phyloP scores from a whole-genome alignment of 805 yeast genomes.

The Saturnispora saitoi region DNA sequence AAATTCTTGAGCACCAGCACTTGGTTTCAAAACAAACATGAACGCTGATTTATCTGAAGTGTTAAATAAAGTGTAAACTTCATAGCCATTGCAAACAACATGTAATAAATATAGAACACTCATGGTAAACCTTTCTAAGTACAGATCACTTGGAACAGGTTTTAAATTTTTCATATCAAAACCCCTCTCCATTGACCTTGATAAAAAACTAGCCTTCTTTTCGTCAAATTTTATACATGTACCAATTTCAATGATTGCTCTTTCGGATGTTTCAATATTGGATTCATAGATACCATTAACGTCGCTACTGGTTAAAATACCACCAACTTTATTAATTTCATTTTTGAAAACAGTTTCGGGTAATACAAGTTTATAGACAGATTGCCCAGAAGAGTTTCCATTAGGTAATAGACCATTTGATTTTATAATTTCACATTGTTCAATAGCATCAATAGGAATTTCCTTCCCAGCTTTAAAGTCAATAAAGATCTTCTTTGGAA shows the following conservation, averaged over 20 bases:
- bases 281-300: slow-evolving; percentile 72
- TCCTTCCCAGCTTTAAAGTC: slow-evolving; percentile 42
- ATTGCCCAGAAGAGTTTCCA: slow-evolving; percentile 43
- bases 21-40: slow-evolving; percentile 60
- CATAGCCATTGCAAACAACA: slow-evolving; percentile 63
- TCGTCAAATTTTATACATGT: slow-evolving; percentile 62
- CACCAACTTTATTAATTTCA: slow-evolving; percentile 48
- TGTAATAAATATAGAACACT: slow-evolving; percentile 62
- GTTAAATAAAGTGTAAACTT: slow-evolving; percentile 58
- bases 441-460: slow-evolving; percentile 27
- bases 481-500: slow-evolving; percentile 69
- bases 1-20: slow-evolving; percentile 54
- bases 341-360: slow-evolving; percentile 53
- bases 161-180: slow-evolving; percentile 56
- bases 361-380: slow-evolving; percentile 55
- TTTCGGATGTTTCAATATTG: slow-evolving; percentile 53
- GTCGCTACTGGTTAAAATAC: slow-evolving; percentile 53
- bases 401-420: slow-evolving; percentile 62
- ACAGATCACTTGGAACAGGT: slow-evolving; percentile 39
- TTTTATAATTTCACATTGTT: slow-evolving; percentile 47
- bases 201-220: slow-evolving; percentile 69
- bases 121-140: slow-evolving; percentile 47
- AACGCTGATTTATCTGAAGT: slow-evolving; percentile 47
- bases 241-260: slow-evolving; percentile 77
- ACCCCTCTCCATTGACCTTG: slow-evolving; percentile 79